Conservation (phyloP, 139 green algal species). For the Axilococcus clingmanii region DNA sequence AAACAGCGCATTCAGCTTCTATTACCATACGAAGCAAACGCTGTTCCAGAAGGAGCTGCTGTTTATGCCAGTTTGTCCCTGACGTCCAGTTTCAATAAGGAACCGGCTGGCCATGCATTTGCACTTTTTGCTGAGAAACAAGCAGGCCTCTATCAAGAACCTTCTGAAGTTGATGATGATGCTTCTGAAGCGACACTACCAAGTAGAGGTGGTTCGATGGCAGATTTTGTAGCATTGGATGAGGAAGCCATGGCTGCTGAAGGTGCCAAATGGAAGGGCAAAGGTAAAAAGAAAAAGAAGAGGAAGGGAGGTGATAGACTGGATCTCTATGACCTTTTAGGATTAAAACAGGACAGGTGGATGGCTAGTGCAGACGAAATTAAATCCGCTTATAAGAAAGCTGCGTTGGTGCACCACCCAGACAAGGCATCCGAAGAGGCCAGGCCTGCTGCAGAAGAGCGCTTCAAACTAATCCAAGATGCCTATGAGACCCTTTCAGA, state of each 20-base stretch:
- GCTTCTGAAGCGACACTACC: no score
- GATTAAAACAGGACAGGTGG: conserved; percentile 62
- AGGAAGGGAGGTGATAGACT: conserved; percentile 36
- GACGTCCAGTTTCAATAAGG: conserved; percentile 34
- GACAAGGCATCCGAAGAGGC: conserved; percentile 62
- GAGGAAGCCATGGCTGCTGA: conserved; percentile 8
- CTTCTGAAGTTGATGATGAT: no score
- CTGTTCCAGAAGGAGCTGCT: no score
- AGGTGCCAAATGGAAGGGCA: conserved; percentile 52
- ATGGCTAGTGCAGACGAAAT: conserved; percentile 72
- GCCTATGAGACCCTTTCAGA: conserved; percentile 79
- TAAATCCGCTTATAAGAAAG: conserved; percentile 69
- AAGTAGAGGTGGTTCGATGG: conserved; percentile 11
- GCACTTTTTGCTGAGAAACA: conserved; percentile 50
- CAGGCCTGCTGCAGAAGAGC: conserved; percentile 41
- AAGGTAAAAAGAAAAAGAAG: conserved; percentile 56
- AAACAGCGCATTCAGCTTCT: no score
- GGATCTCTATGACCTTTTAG: conserved; percentile 79
- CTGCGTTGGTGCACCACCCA: conserved; percentile 79
- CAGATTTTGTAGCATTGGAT: conserved; percentile 15
- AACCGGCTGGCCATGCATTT: conserved; percentile 55
- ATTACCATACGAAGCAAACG: no score
- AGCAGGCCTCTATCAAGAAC: conserved; percentile 48
- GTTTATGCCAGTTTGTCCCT: conserved; percentile 25
- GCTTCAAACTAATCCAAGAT: conserved; percentile 82